Base-by-base conservation (phyloP, 2,329 filamentous ascomycete genomes). In the Mycogone perniciosa region DNA sequence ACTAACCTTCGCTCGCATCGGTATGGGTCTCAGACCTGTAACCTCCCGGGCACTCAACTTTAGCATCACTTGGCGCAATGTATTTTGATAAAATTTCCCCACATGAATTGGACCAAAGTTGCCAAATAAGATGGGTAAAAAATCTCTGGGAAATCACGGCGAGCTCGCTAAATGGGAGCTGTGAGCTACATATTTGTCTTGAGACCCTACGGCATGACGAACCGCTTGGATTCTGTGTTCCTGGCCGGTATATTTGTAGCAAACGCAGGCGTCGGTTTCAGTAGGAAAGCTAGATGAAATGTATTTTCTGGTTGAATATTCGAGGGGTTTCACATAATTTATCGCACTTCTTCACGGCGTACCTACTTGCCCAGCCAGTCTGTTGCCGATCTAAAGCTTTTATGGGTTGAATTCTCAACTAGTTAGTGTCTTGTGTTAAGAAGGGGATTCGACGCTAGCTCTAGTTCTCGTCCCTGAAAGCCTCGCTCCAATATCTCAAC, bases 401-500 rank as follows among this genome's bases (percentile, higher is more conserved):
- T 20, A 20, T 20, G 20, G 3, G 10, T 11, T 38, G 35, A n/a
- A 38, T 11, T 20, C 20, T 20, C 20, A 20, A 20, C 20, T 20
- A 20, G 20, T 20, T 20, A 20, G 20, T 35, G 33, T 38, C 20
- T 39, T 13, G 20, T n/a, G 35, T 44, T 50, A 34, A 45, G 27
- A 29, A 45, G n/a, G 20, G 42, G 33, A 31, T 9, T 26, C 29
- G 47, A 20, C 34, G 20, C 29, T 52, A 33, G 34, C 20, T 51
- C 40, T 47, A 65, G 57, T 31, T 66, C 59, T 42, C 69, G 64
- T 4, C 84, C 85, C 46, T 78, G 74, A 62, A 92, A 92, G 0
- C 90, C 90, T 1, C 76, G 69, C 56, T 95, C 89, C 29, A 96
- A 70, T 6, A 95, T 75, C 7, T 72, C 75, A 48, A 93, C 80